phyloP scores from a whole-genome alignment of 352 stramenopile genomes.

The Phytophthora quininea region DNA sequence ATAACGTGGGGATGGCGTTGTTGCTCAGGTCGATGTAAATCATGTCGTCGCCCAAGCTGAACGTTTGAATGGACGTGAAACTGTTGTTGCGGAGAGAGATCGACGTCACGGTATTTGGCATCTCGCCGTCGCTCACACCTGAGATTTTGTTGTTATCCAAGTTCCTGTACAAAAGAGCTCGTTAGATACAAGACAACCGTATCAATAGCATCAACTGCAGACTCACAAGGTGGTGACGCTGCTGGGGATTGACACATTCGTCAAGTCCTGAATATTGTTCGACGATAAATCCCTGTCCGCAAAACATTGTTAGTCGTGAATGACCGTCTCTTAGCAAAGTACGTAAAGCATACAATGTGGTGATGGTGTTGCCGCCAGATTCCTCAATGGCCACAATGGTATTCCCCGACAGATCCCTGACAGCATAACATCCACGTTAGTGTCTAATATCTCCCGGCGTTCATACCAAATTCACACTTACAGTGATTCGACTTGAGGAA shows the following conservation, averaged over 20 bases:
- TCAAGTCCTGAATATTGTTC: conserved; percentile 28
- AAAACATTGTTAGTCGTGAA: conserved; percentile 5
- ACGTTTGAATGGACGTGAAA: conserved; percentile 38
- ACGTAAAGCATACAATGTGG: conserved; percentile 22
- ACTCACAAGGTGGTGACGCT: conserved; percentile 32
- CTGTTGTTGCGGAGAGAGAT: conserved; percentile 46
- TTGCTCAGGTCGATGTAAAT: conserved; percentile 39
- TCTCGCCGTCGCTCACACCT: conserved; percentile 18
- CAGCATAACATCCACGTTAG: no score
- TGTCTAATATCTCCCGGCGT: not conserved
- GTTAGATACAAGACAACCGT: conserved; percentile 1
- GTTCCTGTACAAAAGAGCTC: conserved; percentile 19
- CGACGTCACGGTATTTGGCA: conserved; percentile 30
- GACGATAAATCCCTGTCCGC: conserved; percentile 30
- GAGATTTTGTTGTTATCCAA: conserved; percentile 31
- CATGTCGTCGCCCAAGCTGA: conserved; percentile 18
- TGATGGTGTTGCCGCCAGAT: conserved; percentile 9
- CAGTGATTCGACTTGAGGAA: conserved; percentile 33
- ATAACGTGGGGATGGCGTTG: conserved; percentile 33
- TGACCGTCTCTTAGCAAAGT: not conserved
- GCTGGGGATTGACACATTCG: conserved; percentile 30
- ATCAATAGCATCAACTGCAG: not conserved
- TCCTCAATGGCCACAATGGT: conserved; percentile 20
- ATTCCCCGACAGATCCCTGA: conserved; percentile 36
- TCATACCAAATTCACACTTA: conserved; percentile 16